Evolutionary conservation across 495 filamentous ascomycete species (phyloP), one percentile per base, ranked within the genome.

Genomic region (Massariosphaeria phaeospora): DNA sequence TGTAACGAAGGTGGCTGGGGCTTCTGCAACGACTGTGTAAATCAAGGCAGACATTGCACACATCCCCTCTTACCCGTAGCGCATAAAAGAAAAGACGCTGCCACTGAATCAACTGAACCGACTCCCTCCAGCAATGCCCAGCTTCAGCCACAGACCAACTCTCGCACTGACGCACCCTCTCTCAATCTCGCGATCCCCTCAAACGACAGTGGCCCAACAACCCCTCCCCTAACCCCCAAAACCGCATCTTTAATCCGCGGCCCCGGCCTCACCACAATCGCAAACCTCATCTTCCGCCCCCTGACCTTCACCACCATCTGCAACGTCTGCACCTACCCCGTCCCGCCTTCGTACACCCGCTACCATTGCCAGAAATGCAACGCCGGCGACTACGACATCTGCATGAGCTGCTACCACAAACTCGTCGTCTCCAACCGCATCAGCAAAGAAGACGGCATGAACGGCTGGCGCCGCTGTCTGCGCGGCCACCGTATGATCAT

Each of bases 1-100:
- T 96, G 90, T 69, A 94, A 95, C 61, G 84, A 91, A 48, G 89
- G 86, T 23, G 89, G 90, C 62, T 96, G 89, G 90, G 90, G 90
- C 0, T 95, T 87, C 62, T 96, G 90, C 70, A 84, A 84, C 54
- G 64, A 69, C 50, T 96, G 90, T 64, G 87, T 95, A 24, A 88
- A 87, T 39, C 80, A 81, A 67, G 86, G 83, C 11, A 74, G 74
- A 36, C 82, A 80, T 58, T 96, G 90, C 70, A 86, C 81, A 0
- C 90, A 96, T 63, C 72, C 82, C 0, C 71, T 96, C 0, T 72
- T 91, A 1, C 86, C 89, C 2, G 70, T 91, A 20, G 69, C 77
- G 13, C 74, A 75, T 46, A 65, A 76, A 35, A 51, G 41, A 18
- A 25, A 8, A 45, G 56, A 35, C 48, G 56, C 2, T 59, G 62